Evolutionary conservation across 176 grass and related monocot genomes (phyloP).

Genomic region (Eleusine indica): DNA sequence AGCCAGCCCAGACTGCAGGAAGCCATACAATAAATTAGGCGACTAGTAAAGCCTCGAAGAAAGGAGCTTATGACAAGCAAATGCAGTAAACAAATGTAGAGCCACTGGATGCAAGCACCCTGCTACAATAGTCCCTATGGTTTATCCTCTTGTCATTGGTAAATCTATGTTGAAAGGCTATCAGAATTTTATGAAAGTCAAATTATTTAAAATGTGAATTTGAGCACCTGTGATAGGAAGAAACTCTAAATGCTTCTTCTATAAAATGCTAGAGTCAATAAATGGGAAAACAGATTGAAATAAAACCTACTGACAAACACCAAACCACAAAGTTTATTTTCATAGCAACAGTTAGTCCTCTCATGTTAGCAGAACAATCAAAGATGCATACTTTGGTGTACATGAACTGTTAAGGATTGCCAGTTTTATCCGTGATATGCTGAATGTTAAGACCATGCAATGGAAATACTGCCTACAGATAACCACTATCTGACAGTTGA

Average conservation of each 20-base stretch:
- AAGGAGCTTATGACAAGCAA: neutral
- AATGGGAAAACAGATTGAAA: constrained; percentile 21
- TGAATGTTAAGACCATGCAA: too few relatives aligned
- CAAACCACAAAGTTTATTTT: neutral
- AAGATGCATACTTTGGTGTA: neutral
- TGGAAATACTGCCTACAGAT: too few relatives aligned
- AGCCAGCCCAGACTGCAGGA: constrained; percentile 77
- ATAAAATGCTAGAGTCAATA: neutral
- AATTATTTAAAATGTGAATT: too few relatives aligned
- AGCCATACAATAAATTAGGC: constrained; percentile 8
- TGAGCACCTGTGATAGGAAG: neutral
- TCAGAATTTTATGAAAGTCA: neutral
- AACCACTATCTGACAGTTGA: too few relatives aligned
- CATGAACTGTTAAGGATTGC: neutral
- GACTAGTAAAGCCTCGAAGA: neutral
- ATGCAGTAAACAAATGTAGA: neutral
- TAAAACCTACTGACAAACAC: neutral
- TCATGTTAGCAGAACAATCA: neutral
- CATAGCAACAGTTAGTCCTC: neutral
- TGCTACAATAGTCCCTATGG: neutral
- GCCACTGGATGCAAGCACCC: neutral
- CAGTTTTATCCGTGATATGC: neutral
- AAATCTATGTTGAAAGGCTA: neutral
- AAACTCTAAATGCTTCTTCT: neutral
- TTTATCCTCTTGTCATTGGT: neutral